These are phyloP conservation scores for Annulohypoxylon nitens DNA, from an alignment of 495 filamentous ascomycete genomes.

Conservation along the genomic window DNA sequence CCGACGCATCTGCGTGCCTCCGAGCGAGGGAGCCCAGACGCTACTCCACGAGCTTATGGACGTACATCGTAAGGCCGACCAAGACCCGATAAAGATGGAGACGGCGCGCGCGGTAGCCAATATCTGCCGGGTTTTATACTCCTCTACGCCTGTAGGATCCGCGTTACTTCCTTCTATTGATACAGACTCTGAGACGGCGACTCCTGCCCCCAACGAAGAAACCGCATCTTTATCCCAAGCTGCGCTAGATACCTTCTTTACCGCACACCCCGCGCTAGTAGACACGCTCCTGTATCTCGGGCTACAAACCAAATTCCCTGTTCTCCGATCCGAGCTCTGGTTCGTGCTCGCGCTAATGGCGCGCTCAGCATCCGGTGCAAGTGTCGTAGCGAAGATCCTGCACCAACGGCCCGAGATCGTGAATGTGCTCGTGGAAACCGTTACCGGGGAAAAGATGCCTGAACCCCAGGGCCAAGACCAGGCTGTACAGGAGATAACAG, in stretches of 20 bases:
- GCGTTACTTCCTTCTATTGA: constrained; percentile 12
- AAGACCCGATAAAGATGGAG: constrained; percentile 78
- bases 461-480: background rate
- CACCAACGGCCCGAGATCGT: constrained; percentile 62
- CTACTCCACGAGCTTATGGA: constrained; percentile 71
- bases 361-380: constrained; percentile 61
- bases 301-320: constrained; percentile 75
- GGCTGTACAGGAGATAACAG: constrained; percentile 41
- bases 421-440: constrained; percentile 61
- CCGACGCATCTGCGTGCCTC: constrained; percentile 58
- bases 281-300: constrained; percentile 72
- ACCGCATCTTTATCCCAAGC: constrained; percentile 52
- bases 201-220: constrained; percentile 19
- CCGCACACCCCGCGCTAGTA: constrained; percentile 63
- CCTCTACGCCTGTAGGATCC: constrained; percentile 19
- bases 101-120: constrained; percentile 75
- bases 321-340: constrained; percentile 77
- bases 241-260: constrained; percentile 58
- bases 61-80: constrained; percentile 69
- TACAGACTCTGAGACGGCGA: background rate
- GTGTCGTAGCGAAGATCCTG: constrained; percentile 64
- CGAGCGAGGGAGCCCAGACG: constrained; percentile 53
- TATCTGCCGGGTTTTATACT: constrained; percentile 71
- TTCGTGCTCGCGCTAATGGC: constrained; percentile 82
- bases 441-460: constrained; percentile 55